phyloP scores from a whole-genome alignment of 2,329 filamentous ascomycete species.

The Ophiostoma australiae region DNA sequence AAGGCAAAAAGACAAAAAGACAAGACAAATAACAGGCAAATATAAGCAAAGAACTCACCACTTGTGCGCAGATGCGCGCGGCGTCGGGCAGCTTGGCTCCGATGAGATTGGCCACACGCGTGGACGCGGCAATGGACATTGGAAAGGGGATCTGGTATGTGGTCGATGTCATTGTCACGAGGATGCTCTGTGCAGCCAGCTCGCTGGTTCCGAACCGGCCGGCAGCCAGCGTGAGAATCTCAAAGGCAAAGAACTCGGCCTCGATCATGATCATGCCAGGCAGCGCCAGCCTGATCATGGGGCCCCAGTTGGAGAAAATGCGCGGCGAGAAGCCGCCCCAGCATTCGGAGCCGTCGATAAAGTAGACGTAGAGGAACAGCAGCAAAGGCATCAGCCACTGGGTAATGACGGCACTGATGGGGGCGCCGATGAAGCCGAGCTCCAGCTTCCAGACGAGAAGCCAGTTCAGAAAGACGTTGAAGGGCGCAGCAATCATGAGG shows the following conservation, averaged over 20 bases:
- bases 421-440: constrained; percentile 70
- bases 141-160: constrained; percentile 92
- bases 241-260: constrained; percentile 89
- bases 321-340: constrained; percentile 74
- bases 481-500: constrained; percentile 66
- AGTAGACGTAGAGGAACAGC: constrained; percentile 69
- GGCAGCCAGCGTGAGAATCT: constrained; percentile 78
- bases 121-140: constrained; percentile 80
- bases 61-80: constrained; percentile 73
- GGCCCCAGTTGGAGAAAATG: constrained; percentile 68
- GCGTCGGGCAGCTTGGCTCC: constrained; percentile 77
- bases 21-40: constrained; percentile 36
- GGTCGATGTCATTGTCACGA: constrained; percentile 71
- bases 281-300: constrained; percentile 81
- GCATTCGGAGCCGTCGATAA: constrained; percentile 66
- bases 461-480: constrained; percentile 76
- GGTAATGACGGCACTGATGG: constrained; percentile 69
- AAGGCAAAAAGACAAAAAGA: constrained; percentile 32
- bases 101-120: constrained; percentile 85
- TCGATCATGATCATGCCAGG: constrained; percentile 92
- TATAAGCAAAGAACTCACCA: constrained; percentile 35
- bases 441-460: constrained; percentile 67
- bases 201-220: constrained; percentile 73
- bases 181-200: constrained; percentile 81
- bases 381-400: constrained; percentile 68